Percentiles rank a stretch among this genome's conserved stretches.
Conservation (phyloP, 2,329 filamentous ascomycete species). For the Alternaria sp. region DNA sequence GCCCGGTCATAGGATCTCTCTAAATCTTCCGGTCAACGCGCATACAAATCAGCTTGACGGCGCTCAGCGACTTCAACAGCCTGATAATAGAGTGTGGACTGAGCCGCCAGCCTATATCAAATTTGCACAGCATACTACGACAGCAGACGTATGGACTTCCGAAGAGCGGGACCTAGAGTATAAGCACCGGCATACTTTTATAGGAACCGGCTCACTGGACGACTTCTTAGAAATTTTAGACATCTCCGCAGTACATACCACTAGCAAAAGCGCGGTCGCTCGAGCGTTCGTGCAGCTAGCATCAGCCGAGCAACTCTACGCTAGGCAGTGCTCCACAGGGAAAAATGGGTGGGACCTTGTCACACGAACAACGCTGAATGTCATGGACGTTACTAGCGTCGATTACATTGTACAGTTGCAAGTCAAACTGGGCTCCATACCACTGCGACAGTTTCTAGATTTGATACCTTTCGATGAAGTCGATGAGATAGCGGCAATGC, state of each 20-base stretch:
- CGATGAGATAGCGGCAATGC: constrained; percentile 15
- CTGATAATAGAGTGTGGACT: neutral
- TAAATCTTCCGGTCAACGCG: constrained; percentile 24
- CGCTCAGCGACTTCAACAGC: neutral
- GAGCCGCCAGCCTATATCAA: constrained; percentile 1
- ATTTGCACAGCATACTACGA: neutral
- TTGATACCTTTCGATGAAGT: constrained; percentile 30
- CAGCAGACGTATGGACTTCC: neutral
- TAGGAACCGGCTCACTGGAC: constrained; percentile 42
- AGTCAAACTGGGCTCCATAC: constrained; percentile 38
- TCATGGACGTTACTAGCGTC: constrained; percentile 21
- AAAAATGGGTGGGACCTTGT: constrained; percentile 38
- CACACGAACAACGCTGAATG: constrained; percentile 24
- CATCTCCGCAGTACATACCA: constrained; percentile 15
- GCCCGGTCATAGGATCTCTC: constrained; percentile 24
- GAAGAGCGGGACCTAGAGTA: constrained; percentile 39
- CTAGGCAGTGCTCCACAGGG: constrained; percentile 28
- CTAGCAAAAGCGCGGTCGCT: constrained; percentile 21
- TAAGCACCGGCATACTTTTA: constrained; percentile 43
- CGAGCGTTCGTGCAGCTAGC: constrained; percentile 35
- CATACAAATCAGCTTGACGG: neutral
- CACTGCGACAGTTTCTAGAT: constrained; percentile 34
- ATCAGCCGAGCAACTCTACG: constrained; percentile 34
- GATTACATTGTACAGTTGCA: constrained; percentile 34
- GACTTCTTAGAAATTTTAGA: constrained; percentile 38